phyloP scores from a whole-genome alignment of 2,329 filamentous ascomycete genomes.

The Huntiella decipiens region DNA sequence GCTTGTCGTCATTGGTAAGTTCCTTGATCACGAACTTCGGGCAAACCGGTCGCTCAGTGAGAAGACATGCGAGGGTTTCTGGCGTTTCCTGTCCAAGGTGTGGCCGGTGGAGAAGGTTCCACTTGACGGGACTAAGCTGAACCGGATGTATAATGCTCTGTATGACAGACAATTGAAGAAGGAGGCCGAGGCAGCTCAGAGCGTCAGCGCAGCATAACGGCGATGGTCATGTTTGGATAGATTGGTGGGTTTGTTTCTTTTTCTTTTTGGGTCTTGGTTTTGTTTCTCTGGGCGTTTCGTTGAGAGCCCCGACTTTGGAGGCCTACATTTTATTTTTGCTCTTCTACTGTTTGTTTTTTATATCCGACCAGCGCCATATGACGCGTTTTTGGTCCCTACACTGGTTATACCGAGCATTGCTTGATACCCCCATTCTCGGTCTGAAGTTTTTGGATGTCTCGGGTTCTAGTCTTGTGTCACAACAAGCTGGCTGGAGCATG shows the following conservation, averaged over 20 bases:
- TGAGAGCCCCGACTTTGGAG: neutral
- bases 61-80: conserved; percentile 29
- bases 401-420: no score
- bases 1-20: conserved; percentile 42
- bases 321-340: neutral
- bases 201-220: neutral
- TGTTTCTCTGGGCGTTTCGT: conserved; percentile 1
- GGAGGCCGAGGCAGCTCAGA: neutral
- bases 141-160: conserved; percentile 26
- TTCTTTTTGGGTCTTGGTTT: neutral
- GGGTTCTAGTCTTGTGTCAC: no score
- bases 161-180: conserved; percentile 17
- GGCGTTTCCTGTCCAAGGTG: conserved; percentile 27
- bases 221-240: neutral
- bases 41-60: conserved; percentile 22
- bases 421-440: no score
- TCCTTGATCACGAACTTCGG: conserved; percentile 31
- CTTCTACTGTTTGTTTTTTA: conserved; percentile 1
- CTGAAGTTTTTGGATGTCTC: no score
- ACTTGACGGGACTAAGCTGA: conserved; percentile 24
- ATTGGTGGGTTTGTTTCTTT: neutral
- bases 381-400: no score
- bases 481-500: no score
- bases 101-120: conserved; percentile 24
- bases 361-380: neutral